Conservation (phyloP, 2,329 filamentous ascomycete genomes). For the Chaetomium sp. region DNA sequence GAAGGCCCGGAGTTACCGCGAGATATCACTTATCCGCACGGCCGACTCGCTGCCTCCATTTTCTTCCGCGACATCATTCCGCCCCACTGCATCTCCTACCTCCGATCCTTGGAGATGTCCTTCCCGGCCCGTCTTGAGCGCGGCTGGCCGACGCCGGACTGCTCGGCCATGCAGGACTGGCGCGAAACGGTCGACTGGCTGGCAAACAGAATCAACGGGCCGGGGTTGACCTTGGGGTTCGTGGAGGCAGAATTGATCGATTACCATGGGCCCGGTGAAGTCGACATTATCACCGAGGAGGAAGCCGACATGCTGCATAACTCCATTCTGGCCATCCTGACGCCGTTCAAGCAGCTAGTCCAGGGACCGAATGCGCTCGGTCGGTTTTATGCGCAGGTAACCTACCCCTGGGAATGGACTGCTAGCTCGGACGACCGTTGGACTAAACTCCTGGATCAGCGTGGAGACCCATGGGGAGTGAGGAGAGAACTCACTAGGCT, state of each 20-base stretch:
- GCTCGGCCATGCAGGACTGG: conserved; percentile 2
- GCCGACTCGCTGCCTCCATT: neutral
- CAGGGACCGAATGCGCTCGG: neutral
- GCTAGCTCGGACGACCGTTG: no score
- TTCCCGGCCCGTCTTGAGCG: conserved; percentile 5
- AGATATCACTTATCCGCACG: conserved; percentile 5
- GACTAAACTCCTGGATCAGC: no score
- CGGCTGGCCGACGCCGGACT: neutral
- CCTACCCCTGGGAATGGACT: neutral
- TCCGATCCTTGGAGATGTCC: conserved; percentile 10
- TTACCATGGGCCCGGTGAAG: neutral
- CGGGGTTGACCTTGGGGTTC: conserved; percentile 4
- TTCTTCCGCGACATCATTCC: conserved; percentile 8
- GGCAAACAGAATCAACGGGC: neutral
- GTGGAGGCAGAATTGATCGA: neutral
- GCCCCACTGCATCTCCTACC: conserved; percentile 3
- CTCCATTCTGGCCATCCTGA: neutral
- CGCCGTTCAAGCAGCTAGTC: neutral
- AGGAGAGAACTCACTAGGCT: no score
- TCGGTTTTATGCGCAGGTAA: neutral
- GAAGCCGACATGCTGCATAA: neutral
- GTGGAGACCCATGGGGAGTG: no score
- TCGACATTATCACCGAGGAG: neutral
- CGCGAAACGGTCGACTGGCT: conserved; percentile 3
- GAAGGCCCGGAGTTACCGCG: no score